Conservation (phyloP, 2,329 filamentous ascomycete genomes). For the Anthostomella pinea region DNA sequence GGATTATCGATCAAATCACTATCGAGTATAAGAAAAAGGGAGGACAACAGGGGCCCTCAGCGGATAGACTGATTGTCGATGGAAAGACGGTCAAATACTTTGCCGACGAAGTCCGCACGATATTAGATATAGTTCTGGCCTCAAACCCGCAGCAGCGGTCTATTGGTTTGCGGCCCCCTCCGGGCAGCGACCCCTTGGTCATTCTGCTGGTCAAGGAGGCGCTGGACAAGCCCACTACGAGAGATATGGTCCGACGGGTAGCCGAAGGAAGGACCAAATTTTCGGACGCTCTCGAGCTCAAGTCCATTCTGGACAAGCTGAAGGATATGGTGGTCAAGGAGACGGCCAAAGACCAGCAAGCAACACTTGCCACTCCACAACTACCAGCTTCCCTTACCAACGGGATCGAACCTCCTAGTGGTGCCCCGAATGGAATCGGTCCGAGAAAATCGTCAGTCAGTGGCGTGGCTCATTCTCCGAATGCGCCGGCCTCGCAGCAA, state of each 20-base stretch:
- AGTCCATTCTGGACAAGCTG: constrained; percentile 49
- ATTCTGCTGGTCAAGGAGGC: constrained; percentile 56
- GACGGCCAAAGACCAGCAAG: constrained; percentile 22
- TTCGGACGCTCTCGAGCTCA: constrained; percentile 53
- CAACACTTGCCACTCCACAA: constrained; percentile 18
- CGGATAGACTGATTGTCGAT: constrained; percentile 54
- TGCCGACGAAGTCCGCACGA: constrained; percentile 56
- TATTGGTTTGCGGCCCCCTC: constrained; percentile 49
- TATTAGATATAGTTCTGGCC: constrained; percentile 56
- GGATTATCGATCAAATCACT: constrained; percentile 77
- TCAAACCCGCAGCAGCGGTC: constrained; percentile 58
- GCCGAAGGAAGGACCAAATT: constrained; percentile 49
- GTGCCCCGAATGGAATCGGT: constrained; percentile 29
- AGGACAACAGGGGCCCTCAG: constrained; percentile 49
- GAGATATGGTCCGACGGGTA: constrained; percentile 52
- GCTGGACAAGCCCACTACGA: constrained; percentile 49
- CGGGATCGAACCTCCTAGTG: constrained; percentile 28
- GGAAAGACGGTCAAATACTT: constrained; percentile 57
- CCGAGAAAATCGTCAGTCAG: constrained; percentile 28
- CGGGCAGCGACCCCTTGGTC: constrained; percentile 53
- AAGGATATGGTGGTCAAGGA: constrained; percentile 41
- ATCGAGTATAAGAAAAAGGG: constrained; percentile 53
- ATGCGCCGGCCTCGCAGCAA: constrained; percentile 40
- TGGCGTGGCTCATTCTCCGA: constrained; percentile 15
- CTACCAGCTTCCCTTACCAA: constrained; percentile 27